Evolutionary conservation across 2,329 filamentous ascomycete genomes (phyloP).

Genomic region (Rhynchosporium secalis): DNA sequence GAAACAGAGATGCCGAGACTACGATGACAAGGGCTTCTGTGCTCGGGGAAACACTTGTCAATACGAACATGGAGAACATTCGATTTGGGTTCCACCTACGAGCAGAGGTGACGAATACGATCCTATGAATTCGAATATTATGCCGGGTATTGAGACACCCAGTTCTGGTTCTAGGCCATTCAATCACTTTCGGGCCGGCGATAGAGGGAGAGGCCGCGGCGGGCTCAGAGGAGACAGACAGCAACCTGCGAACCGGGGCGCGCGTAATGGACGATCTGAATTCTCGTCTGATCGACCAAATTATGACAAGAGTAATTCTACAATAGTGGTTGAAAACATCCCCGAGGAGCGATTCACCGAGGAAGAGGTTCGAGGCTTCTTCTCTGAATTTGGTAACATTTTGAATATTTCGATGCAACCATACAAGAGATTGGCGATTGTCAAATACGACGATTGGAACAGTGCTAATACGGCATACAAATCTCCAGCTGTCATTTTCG

Average conservation of each 20-base stretch:
- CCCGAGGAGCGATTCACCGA: conserved; percentile 70
- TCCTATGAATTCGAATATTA: conserved; percentile 52
- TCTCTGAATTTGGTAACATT: conserved; percentile 69
- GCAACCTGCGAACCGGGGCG: conserved; percentile 21
- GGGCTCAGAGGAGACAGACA: conserved; percentile 33
- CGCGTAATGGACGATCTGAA: conserved; percentile 46
- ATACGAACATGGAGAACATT: conserved; percentile 66
- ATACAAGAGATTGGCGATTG: conserved; percentile 65
- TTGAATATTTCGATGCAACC: conserved; percentile 63
- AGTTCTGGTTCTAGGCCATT: conserved; percentile 11
- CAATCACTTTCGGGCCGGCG: conserved; percentile 27
- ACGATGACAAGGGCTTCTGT: conserved; percentile 72
- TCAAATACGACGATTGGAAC: conserved; percentile 67
- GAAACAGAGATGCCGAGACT: conserved; percentile 61
- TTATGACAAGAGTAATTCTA: conserved; percentile 61
- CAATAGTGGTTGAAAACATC: conserved; percentile 76
- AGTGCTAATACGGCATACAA: conserved; percentile 69
- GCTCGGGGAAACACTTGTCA: conserved; percentile 64
- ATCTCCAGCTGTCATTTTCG: conserved; percentile 78
- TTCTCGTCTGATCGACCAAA: conserved; percentile 67
- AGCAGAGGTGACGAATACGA: conserved; percentile 53
- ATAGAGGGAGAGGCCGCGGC: conserved; percentile 39
- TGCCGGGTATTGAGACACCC: conserved; percentile 33
- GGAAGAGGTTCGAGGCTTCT: conserved; percentile 65
- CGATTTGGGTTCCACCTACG: conserved; percentile 43